These are phyloP conservation scores for Durio zibethinus DNA, from an alignment of 345 rosid species.

Conservation along the genomic window DNA sequence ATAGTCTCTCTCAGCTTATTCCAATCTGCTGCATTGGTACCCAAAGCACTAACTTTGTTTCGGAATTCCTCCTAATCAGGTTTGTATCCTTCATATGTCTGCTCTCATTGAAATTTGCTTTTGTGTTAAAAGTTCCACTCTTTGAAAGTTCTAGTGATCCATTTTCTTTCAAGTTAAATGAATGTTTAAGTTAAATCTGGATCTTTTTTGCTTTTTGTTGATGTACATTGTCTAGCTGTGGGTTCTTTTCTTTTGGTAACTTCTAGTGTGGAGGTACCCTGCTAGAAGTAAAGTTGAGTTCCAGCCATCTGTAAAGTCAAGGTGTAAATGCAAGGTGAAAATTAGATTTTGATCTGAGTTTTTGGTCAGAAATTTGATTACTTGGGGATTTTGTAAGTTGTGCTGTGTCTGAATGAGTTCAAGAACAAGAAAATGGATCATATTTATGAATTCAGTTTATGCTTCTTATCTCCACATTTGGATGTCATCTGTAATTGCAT, in stretches of 20 bases:
- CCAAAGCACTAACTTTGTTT: not conserved
- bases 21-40: constrained; percentile 8
- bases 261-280: not conserved
- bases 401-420: not conserved
- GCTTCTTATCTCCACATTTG: constrained; percentile 13
- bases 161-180: not conserved
- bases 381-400: constrained; percentile 10
- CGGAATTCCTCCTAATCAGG: constrained; percentile 38
- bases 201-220: not conserved
- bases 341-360: constrained; percentile 23
- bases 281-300: not conserved
- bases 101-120: constrained; percentile 12
- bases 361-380: constrained; percentile 11
- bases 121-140: not conserved
- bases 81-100: constrained; percentile 19
- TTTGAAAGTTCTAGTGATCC: not conserved
- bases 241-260: constrained; percentile 16
- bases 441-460: not conserved
- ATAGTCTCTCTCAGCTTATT: constrained; percentile 19
- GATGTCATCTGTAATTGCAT: not conserved
- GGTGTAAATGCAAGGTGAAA: not conserved
- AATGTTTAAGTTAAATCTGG: constrained; percentile 4
- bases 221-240: constrained; percentile 23
- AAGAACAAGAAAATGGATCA: not conserved
- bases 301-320: not conserved